Evolutionary conservation across 306 rosid species (phyloP).

Genomic region (Prosopis cineraria): DNA sequence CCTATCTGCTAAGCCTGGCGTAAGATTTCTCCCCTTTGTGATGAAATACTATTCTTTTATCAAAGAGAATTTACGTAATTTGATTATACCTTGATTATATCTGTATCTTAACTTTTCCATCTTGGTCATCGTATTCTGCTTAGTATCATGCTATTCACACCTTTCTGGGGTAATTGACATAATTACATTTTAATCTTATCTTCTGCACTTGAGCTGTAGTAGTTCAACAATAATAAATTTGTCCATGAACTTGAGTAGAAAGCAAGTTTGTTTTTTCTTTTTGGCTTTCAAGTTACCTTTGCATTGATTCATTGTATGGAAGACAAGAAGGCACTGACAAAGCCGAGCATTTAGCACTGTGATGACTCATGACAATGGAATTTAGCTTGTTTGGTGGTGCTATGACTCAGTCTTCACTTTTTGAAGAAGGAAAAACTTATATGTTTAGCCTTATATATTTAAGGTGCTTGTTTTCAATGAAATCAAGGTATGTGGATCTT

Average conservation of each 20-base stretch:
- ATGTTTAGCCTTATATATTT: too few species aligned
- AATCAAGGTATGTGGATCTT: too few species aligned
- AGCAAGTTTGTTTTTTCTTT: neutral
- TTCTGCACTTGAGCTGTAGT: neutral
- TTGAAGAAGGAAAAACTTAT: too few species aligned
- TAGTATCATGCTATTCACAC: neutral
- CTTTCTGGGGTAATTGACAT: neutral
- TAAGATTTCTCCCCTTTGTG: slow-evolving; percentile 13
- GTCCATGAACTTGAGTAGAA: neutral
- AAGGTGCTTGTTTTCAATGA: too few species aligned
- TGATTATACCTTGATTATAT: neutral
- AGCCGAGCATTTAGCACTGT: neutral
- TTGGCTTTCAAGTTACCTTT: neutral
- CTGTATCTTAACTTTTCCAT: neutral
- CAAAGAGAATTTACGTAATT: neutral
- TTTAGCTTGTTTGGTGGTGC: neutral
- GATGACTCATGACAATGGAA: neutral
- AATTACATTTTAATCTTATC: neutral
- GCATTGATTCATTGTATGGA: neutral
- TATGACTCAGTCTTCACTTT: neutral
- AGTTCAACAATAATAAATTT: neutral
- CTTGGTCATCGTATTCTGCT: neutral
- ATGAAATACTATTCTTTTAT: neutral
- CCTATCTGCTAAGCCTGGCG: slow-evolving; percentile 59
- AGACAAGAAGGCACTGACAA: neutral